Base-by-base conservation (phyloP, 805 yeast species). In the Yarrowia hollandica region DNA sequence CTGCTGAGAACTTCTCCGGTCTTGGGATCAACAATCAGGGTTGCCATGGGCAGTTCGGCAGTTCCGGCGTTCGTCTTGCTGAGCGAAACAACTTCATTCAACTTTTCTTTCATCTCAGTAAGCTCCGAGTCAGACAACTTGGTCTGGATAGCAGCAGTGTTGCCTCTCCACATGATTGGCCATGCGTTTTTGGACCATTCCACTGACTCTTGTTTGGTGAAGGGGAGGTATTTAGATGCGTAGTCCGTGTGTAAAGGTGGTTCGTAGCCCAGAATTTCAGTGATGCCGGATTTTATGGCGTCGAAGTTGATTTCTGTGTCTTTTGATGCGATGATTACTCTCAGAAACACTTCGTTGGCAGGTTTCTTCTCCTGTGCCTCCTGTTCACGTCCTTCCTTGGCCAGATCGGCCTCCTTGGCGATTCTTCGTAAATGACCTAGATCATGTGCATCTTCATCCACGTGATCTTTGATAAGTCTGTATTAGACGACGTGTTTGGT, bases 91-190 rank as follows among this genome's bases (percentile, higher is more conserved):
- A 79, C 70, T 6, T 62, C 59, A 4, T 66, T 64, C 1, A 76
- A 63, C 18, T 75, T 71, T 3, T 64, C 54, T 31, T 66, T 66
- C 52, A 82, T 83, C 23, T 68, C 68, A 0, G 65, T 72, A 54
- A 82, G 74, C 62, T 87, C 80, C 57, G 84, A 74, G 2, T 65
- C 65, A 7, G 65, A 58, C 19, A 83, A 75, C 7, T 81, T 82
- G 25, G 85, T 82, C 35, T 67, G 65, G 52, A 67, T 62, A 1
- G 72, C 72, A 18, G 65, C 59, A 0, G 96, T 95, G 67, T 91
- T 90, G 0, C 98, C 98, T 64, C 90, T 84, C 98, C 98, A 94
- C 35, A 89, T 78, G 58, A 89, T 73, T 0, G 98, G 98, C 99
- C 98, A 92, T 15, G 73, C 64, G 4, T 70, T 60, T 19, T 35